These are phyloP conservation scores for Hericium alpestre DNA, from an alignment of 768 basidiomycete genomes.

Conservation along the genomic window DNA sequence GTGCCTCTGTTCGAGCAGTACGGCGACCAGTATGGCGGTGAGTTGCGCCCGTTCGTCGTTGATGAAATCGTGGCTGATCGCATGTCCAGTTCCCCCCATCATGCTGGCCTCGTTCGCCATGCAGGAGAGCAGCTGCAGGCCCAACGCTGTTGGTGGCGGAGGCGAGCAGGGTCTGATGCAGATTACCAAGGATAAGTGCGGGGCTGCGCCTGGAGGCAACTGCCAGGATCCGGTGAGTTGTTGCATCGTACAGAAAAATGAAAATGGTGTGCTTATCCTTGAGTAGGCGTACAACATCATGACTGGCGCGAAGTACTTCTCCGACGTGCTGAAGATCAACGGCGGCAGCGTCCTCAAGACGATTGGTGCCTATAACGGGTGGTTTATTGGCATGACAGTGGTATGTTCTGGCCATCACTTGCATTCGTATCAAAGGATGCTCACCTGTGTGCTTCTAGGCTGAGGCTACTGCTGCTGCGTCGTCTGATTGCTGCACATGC, in stretches of 20 bases:
- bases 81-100: slow-evolving; percentile 50
- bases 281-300: slow-evolving; percentile 59
- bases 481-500: slow-evolving; percentile 48
- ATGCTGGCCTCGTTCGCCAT: slow-evolving; percentile 80
- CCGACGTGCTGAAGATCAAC: slow-evolving; percentile 34
- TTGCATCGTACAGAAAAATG: not conserved
- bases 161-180: slow-evolving; percentile 88
- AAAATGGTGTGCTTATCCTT: not conserved
- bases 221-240: slow-evolving; percentile 29
- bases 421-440: not conserved
- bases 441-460: slow-evolving; percentile 22
- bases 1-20: slow-evolving; percentile 50
- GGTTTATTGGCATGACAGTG: slow-evolving; percentile 46
- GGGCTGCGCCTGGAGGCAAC: slow-evolving; percentile 34
- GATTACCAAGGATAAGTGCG: slow-evolving; percentile 70
- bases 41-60: slow-evolving; percentile 13
- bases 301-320: slow-evolving; percentile 55
- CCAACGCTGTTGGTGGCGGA: slow-evolving; percentile 53
- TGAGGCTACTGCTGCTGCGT: slow-evolving; percentile 47
- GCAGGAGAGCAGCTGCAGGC: slow-evolving; percentile 77
- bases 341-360: slow-evolving; percentile 44
- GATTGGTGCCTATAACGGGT: slow-evolving; percentile 73
- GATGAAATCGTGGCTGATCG: not conserved
- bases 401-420: slow-evolving; percentile 25
- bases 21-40: slow-evolving; percentile 32